Evolutionary conservation across 108 stramenopile genomes (phyloP).

Genomic region (Conticribra weissflogii): DNA sequence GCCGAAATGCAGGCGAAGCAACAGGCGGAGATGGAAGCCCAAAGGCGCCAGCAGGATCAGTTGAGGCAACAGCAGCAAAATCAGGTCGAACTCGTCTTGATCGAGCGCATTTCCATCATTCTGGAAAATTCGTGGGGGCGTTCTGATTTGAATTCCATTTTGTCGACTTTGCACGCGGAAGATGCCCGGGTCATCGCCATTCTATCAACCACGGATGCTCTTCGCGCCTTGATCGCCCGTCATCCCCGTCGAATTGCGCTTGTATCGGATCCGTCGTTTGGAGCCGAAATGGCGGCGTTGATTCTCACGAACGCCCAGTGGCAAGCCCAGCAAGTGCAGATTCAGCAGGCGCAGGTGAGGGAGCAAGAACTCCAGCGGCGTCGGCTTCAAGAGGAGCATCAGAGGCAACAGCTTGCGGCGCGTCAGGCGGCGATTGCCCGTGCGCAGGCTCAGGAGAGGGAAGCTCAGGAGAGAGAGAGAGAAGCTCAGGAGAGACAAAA

Average conservation of each 20-base stretch:
- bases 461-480: slow-evolving; percentile 22
- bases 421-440: slow-evolving; percentile 39
- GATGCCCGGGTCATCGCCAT: slow-evolving; percentile 84
- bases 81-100: slow-evolving; percentile 86
- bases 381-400: slow-evolving; percentile 57
- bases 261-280: slow-evolving; percentile 72
- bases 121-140: slow-evolving; percentile 89
- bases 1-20: slow-evolving; percentile 60
- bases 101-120: slow-evolving; percentile 83
- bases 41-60: slow-evolving; percentile 47
- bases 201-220: slow-evolving; percentile 67
- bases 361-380: slow-evolving; percentile 57
- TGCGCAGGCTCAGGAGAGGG: slow-evolving; percentile 20
- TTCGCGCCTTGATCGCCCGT: slow-evolving; percentile 74
- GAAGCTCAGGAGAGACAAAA: slow-evolving; percentile 40
- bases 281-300: slow-evolving; percentile 75
- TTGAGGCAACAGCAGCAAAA: slow-evolving; percentile 64
- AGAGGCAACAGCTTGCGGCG: slow-evolving; percentile 55
- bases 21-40: slow-evolving; percentile 53
- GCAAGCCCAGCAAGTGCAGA: slow-evolving; percentile 58
- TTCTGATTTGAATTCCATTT: slow-evolving; percentile 79
- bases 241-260: slow-evolving; percentile 70
- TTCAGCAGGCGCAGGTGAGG: slow-evolving; percentile 54
- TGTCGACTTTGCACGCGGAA: slow-evolving; percentile 79
- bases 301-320: slow-evolving; percentile 78